phyloP scores from a whole-genome alignment of 495 filamentous ascomycete species.

The Astrothelium subdiscretum region DNA sequence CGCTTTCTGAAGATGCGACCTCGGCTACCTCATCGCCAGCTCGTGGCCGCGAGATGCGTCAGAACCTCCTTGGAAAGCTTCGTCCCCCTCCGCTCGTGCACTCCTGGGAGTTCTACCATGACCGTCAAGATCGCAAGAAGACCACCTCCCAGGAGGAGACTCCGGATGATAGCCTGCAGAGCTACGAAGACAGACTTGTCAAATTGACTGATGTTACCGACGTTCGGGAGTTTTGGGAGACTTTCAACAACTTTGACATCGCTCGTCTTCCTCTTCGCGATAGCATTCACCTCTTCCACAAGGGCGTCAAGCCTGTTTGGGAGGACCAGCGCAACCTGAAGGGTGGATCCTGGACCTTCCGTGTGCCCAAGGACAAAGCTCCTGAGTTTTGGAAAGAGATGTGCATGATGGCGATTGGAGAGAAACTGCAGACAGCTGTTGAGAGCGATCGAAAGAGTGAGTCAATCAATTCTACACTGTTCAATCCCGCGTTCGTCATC shows the following conservation, averaged over 20 bases:
- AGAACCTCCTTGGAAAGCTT: slow-evolving; percentile 33
- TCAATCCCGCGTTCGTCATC: too few relatives aligned
- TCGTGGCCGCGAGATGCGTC: slow-evolving; percentile 27
- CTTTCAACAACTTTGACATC: slow-evolving; percentile 80
- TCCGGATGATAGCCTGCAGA: neutral
- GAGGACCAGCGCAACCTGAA: slow-evolving; percentile 74
- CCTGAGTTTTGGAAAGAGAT: slow-evolving; percentile 71
- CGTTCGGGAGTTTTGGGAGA: slow-evolving; percentile 75
- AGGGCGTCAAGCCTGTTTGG: slow-evolving; percentile 77
- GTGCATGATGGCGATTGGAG: slow-evolving; percentile 71
- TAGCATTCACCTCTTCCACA: slow-evolving; percentile 79
- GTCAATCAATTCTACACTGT: slow-evolving; percentile 13
- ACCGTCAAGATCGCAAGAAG: slow-evolving; percentile 32
- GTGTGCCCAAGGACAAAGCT: slow-evolving; percentile 61
- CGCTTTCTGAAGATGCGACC: slow-evolving; percentile 12
- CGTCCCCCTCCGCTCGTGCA: slow-evolving; percentile 42
- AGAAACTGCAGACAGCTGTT: slow-evolving; percentile 64
- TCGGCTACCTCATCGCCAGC: slow-evolving; percentile 25
- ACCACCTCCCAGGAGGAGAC: neutral
- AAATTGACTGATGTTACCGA: slow-evolving; percentile 57
- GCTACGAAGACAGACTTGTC: slow-evolving; percentile 54
- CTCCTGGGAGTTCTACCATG: slow-evolving; percentile 49
- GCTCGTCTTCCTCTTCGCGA: slow-evolving; percentile 66
- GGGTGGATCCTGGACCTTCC: slow-evolving; percentile 80
- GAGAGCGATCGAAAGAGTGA: slow-evolving; percentile 46